Percentiles rank a stretch among this genome's conserved stretches.
Evolutionary conservation across 257 asterid genomes (phyloP).

Genomic region (Plectranthus barbatus): DNA sequence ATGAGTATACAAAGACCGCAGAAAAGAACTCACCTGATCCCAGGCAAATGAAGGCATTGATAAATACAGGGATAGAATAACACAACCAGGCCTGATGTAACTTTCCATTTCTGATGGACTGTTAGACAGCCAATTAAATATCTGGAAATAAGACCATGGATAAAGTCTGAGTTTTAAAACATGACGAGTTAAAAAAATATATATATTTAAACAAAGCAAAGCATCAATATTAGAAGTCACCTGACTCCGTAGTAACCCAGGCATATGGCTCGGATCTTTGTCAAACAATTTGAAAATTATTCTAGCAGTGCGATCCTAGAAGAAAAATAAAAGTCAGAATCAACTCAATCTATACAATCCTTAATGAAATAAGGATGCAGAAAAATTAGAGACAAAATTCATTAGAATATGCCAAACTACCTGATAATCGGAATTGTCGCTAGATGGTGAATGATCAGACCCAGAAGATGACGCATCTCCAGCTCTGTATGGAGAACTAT

Average conservation of each 20-base stretch:
- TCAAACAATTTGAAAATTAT: constrained; percentile 82
- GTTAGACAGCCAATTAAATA: constrained; percentile 74
- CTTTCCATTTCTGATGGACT: constrained; percentile 96
- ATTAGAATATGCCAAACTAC: constrained; percentile 21
- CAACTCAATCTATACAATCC: no score
- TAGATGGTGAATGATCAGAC: constrained; percentile 79
- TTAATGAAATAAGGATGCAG: no score
- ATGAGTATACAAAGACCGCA: neutral
- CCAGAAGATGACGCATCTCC: constrained; percentile 77
- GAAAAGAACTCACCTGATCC: constrained; percentile 62
- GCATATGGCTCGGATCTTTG: constrained; percentile 94
- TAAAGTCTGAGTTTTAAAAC: no score
- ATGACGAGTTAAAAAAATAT: no score
- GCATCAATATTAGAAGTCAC: constrained; percentile 39
- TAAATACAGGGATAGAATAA: constrained; percentile 62
- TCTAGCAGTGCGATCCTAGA: constrained; percentile 86
- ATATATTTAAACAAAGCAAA: neutral
- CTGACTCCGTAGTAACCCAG: constrained; percentile 65
- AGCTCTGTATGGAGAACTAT: constrained; percentile 53
- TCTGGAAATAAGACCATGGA: constrained; percentile 41
- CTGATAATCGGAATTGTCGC: constrained; percentile 59
- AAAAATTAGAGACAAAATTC: no score
- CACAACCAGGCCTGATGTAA: constrained; percentile 91
- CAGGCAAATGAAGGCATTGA: constrained; percentile 69
- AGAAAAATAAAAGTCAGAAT: neutral